Evolutionary conservation across 1,284 basidiomycete genomes (phyloP).

Genomic region (Rhodotorula sp.): DNA sequence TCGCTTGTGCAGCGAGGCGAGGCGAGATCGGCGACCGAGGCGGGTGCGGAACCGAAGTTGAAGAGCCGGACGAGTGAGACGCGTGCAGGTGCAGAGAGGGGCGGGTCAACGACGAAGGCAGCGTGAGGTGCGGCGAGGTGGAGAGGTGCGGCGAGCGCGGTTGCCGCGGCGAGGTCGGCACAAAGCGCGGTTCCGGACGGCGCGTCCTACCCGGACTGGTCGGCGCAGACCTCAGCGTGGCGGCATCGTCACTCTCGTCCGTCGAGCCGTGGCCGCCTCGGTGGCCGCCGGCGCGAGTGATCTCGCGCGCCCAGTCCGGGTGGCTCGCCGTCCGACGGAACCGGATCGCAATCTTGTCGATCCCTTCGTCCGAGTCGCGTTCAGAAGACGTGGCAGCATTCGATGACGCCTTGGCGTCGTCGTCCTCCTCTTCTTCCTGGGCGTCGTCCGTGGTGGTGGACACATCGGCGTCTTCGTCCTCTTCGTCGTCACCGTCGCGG

Average conservation of each 20-base stretch:
- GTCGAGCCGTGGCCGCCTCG: not conserved
- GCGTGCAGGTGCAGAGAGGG: not conserved
- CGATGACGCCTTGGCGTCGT: slow-evolving; percentile 48
- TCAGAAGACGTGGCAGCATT: slow-evolving; percentile 59
- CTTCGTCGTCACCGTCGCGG: slow-evolving; percentile 77
- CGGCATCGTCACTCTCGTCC: slow-evolving; percentile 4
- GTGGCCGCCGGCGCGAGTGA: slow-evolving; percentile 1
- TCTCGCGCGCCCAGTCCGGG: slow-evolving; percentile 4
- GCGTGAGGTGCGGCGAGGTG: slow-evolving; percentile 1
- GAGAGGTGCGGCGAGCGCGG: slow-evolving; percentile 5
- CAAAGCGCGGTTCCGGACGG: slow-evolving; percentile 25
- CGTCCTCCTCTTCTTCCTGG: not conserved
- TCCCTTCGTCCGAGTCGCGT: slow-evolving; percentile 56
- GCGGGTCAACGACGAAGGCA: slow-evolving; percentile 1
- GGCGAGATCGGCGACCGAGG: slow-evolving; percentile 17
- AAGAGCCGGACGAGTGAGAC: not conserved
- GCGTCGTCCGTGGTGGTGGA: slow-evolving; percentile 17
- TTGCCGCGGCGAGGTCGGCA: slow-evolving; percentile 37
- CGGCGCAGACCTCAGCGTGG: not conserved
- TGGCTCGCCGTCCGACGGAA: not conserved
- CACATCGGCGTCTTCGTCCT: slow-evolving; percentile 62
- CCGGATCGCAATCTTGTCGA: slow-evolving; percentile 22
- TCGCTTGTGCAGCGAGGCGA: slow-evolving; percentile 28
- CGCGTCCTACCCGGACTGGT: slow-evolving; percentile 17
- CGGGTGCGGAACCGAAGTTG: not conserved